phyloP scores from a whole-genome alignment of 1,284 basidiomycete species.

The Vanrija sp. region DNA sequence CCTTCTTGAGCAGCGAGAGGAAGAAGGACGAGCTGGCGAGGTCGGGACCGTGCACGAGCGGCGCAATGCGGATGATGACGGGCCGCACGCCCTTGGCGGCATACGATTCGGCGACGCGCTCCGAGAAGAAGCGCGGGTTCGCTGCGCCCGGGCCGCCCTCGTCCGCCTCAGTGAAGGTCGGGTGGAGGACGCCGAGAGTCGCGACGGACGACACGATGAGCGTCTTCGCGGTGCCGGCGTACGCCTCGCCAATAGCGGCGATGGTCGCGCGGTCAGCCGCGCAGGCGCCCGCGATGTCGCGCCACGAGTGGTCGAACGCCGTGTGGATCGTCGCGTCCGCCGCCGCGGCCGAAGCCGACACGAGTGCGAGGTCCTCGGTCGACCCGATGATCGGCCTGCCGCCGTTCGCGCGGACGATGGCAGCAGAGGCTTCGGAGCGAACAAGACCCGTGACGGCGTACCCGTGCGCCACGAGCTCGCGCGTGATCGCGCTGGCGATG shows the following conservation, averaged over 20 bases:
- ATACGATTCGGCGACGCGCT: background rate
- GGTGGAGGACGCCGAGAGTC: background rate
- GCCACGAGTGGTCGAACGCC: conserved; percentile 30
- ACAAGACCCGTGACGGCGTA: conserved; percentile 31
- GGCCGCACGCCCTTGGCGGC: conserved; percentile 15
- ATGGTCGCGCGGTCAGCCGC: conserved; percentile 17
- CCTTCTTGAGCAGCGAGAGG: conserved; percentile 5
- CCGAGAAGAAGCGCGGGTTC: conserved; percentile 5
- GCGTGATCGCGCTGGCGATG: conserved; percentile 23
- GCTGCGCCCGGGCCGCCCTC: background rate
- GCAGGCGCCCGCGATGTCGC: conserved; percentile 7
- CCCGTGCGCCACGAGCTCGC: conserved; percentile 23
- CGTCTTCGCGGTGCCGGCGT: conserved; percentile 18
- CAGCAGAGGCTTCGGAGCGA: conserved; percentile 21
- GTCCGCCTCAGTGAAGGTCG: background rate
- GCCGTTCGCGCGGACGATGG: conserved; percentile 18
- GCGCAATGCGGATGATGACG: conserved; percentile 21
- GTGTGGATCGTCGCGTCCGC: conserved; percentile 36
- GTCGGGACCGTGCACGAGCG: conserved; percentile 24
- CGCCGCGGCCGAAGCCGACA: conserved; percentile 18
- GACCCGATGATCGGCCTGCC: conserved; percentile 18
- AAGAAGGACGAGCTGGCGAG: conserved; percentile 18
- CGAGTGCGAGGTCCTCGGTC: conserved; percentile 24
- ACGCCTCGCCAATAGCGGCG: conserved; percentile 14
- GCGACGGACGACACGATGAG: conserved; percentile 19